phyloP scores from a whole-genome alignment of 306 rosid species.

The Glycine tomentella region DNA sequence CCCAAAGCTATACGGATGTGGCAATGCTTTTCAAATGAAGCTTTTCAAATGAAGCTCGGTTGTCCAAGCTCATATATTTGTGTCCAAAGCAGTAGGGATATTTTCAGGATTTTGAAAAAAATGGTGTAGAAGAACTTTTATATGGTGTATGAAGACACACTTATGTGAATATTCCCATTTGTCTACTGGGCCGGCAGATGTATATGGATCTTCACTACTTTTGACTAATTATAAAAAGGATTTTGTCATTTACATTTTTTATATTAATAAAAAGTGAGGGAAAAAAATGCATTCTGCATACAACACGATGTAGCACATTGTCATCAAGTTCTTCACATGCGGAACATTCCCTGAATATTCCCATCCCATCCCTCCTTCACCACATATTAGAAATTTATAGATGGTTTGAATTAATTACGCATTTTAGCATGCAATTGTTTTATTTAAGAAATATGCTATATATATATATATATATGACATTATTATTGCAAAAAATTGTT shows the following conservation, averaged over 20 bases:
- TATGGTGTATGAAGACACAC: no score
- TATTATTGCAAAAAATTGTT: neutral
- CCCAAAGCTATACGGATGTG: no score
- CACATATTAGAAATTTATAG: neutral
- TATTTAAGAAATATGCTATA: neutral
- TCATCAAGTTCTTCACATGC: neutral
- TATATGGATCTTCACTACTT: neutral
- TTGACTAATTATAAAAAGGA: neutral
- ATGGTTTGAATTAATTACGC: neutral
- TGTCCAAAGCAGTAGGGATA: no score
- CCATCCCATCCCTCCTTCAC: neutral
- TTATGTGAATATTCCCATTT: neutral
- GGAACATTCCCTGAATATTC: conserved; percentile 39
- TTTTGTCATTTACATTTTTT: no score
- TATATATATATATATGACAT: neutral
- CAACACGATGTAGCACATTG: neutral
- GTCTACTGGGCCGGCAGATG: neutral
- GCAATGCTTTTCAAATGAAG: no score
- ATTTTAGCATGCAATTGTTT: neutral
- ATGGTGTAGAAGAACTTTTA: no score
- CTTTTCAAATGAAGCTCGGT: no score
- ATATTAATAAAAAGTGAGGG: neutral
- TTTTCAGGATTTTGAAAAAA: no score
- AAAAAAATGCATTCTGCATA: neutral
- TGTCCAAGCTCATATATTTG: no score